Base-by-base conservation (phyloP, 2,329 filamentous ascomycete genomes). In the Thielaviopsis ethacetica region DNA sequence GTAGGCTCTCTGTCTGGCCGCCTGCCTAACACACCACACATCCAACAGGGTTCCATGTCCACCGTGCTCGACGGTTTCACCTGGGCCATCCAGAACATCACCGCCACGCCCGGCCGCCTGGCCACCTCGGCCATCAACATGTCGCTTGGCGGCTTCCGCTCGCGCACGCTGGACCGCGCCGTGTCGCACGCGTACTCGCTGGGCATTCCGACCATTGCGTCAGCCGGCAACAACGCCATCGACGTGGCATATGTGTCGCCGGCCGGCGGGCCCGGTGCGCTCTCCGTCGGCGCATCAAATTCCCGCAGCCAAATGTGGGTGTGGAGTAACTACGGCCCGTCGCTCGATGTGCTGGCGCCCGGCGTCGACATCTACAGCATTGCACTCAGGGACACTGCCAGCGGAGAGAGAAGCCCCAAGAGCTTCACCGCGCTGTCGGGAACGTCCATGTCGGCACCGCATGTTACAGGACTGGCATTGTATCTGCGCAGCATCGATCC, bases 251-350 rank as follows among this genome's bases (percentile, higher is more conserved):
- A 56, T 0, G 53, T 19, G 1, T 67, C 66, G 0, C 66, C 66
- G 1, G 65, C 62, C 1, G 65, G 64, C 4, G 65, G 65, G 0
- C 58, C 62, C 2, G 62, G 59, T 10, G 63, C 65, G 1, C 59
- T 69, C 5, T 65, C 66, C 1, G 67, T 68, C 24, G 68, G 66
- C 2, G 67, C 66, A 0, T 27, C 27, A 15, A 53, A 59, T 19
- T 15, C 17, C n/a, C 64, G 64, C 34, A 69, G 72, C 53, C 62
- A 63, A 3, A 62, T 64, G 17, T 69, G 72, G 63, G 54, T 55
- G 12, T 76, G 71, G 65, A 75, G 72, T 59, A 79, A 79, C 68
- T 77, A 66, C 38, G 76, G 76, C 15, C 44, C 63, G 1, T 59
- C 65, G 1, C 67, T 77, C 2, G 72, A 77, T 54, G 66, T 77